phyloP scores from a whole-genome alignment of 2,329 filamentous ascomycete genomes.

The Fusarium abutilonis region DNA sequence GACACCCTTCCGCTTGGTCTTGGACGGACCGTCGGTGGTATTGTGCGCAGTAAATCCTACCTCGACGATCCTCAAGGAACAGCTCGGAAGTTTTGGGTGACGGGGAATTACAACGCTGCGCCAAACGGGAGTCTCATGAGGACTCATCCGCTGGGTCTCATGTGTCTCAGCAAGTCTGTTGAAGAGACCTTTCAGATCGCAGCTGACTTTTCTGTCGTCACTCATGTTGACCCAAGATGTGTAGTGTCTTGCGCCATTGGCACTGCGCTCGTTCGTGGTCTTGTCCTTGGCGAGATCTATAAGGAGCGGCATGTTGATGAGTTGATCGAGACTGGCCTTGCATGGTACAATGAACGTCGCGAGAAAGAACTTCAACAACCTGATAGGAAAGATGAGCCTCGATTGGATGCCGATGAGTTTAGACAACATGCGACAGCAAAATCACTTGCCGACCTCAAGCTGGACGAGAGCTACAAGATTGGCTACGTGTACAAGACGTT shows the following conservation, averaged over 20 bases:
- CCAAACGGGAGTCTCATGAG: conserved; percentile 65
- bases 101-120: conserved; percentile 52
- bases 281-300: conserved; percentile 57
- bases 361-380: conserved; percentile 36
- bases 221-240: conserved; percentile 63
- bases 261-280: conserved; percentile 57
- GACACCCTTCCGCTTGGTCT: conserved; percentile 60
- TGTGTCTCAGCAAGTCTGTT: conserved; percentile 54
- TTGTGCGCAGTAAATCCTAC: conserved; percentile 54
- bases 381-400: conserved; percentile 45
- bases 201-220: conserved; percentile 55
- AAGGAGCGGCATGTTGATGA: conserved; percentile 54
- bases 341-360: conserved; percentile 50
- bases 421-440: conserved; percentile 52
- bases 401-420: conserved; percentile 55
- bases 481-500: conserved; percentile 66
- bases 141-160: conserved; percentile 61
- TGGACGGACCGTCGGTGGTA: conserved; percentile 57
- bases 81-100: conserved; percentile 56
- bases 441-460: conserved; percentile 52
- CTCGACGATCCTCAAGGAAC: conserved; percentile 52
- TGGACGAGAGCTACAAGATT: conserved; percentile 58
- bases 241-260: conserved; percentile 60
- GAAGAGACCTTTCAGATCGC: conserved; percentile 57
- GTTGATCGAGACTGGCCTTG: conserved; percentile 52